Conservation (phyloP, 768 basidiomycete genomes). For the Russula compacta region DNA sequence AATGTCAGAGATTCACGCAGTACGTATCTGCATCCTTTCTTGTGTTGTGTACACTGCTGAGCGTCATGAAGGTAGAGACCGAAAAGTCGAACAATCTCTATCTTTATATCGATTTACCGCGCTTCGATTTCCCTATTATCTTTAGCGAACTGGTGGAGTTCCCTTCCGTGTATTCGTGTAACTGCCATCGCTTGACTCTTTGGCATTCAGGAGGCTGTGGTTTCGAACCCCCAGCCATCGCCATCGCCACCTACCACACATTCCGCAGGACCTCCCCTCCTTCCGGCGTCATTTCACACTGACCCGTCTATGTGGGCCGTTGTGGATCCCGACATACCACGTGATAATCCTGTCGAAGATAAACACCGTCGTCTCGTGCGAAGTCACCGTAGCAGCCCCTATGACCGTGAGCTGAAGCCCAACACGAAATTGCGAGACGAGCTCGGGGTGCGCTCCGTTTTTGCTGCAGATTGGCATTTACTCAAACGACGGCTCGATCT, state of each 20-base stretch:
- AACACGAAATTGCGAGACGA: constrained; percentile 94
- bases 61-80: constrained; percentile 59
- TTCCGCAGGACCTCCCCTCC: constrained; percentile 36
- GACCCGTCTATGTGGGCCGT: constrained; percentile 81
- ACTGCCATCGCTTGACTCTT: background rate
- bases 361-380: constrained; percentile 92
- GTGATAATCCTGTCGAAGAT: constrained; percentile 96
- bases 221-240: constrained; percentile 29
- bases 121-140: constrained; percentile 95
- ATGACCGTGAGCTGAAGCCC: constrained; percentile 93
- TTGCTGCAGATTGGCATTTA: background rate
- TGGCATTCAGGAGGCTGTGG: constrained; percentile 6
- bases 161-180: background rate
- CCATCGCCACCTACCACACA: constrained; percentile 33
- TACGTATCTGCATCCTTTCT: constrained; percentile 29
- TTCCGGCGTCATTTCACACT: constrained; percentile 41
- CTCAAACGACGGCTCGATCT: background rate
- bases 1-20: constrained; percentile 92
- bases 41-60: background rate
- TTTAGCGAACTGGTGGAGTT: constrained; percentile 77
- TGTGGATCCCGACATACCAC: constrained; percentile 80
- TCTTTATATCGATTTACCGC: constrained; percentile 89
- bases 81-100: constrained; percentile 91
- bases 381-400: constrained; percentile 89
- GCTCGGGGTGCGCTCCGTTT: constrained; percentile 57